Evolutionary conservation across 305 asterid species (phyloP).

Genomic region (Plantago coronopus): DNA sequence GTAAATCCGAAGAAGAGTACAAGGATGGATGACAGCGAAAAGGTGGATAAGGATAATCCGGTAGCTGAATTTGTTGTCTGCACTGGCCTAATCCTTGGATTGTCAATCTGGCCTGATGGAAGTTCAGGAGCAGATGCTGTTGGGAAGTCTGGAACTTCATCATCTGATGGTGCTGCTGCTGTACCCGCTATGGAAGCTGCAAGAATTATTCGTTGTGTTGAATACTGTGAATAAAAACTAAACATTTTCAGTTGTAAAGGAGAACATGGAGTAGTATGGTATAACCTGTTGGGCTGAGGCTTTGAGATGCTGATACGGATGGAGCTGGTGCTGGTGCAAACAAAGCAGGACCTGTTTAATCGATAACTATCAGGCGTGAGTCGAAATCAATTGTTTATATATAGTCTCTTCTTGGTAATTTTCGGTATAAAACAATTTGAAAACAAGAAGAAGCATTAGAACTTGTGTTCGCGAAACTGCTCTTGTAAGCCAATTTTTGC

Average conservation of each 20-base stretch:
- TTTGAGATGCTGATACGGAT: constrained; percentile 7
- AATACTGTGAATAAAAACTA: background rate
- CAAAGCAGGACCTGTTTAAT: constrained; percentile 19
- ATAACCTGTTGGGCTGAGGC: constrained; percentile 3
- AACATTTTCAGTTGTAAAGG: background rate
- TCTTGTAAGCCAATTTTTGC: too few species aligned
- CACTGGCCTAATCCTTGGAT: constrained; percentile 41
- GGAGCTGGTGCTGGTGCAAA: constrained; percentile 44
- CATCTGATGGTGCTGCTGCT: constrained; percentile 25
- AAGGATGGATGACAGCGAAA: constrained; percentile 21
- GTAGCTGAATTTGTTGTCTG: constrained; percentile 32
- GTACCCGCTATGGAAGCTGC: constrained; percentile 33
- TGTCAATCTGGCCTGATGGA: constrained; percentile 30
- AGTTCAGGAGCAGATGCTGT: constrained; percentile 30
- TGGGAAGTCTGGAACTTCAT: constrained; percentile 8
- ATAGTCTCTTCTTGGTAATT: too few species aligned
- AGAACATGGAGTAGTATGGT: background rate
- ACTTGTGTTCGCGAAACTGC: too few species aligned
- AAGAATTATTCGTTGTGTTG: background rate
- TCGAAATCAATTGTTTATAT: background rate
- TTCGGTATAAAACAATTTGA: too few species aligned
- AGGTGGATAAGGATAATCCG: background rate
- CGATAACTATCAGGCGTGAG: background rate
- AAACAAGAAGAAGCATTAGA: too few species aligned
- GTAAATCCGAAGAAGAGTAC: constrained; percentile 21